These are phyloP conservation scores for Handroanthus guayacan DNA, from an alignment of 257 asterid genomes.

Conservation along the genomic window DNA sequence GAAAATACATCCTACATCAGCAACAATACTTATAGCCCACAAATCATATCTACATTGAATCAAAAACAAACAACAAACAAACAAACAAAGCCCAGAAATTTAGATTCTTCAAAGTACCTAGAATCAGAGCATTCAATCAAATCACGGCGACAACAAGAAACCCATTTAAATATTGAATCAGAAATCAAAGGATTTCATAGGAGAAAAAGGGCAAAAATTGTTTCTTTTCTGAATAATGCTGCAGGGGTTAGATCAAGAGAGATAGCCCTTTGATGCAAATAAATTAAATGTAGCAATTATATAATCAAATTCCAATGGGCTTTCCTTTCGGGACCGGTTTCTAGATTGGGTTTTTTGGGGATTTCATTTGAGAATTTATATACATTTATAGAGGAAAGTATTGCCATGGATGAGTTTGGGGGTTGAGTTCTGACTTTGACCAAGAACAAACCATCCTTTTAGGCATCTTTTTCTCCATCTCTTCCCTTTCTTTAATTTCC, in stretches of 20 bases:
- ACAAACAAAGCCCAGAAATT: neutral
- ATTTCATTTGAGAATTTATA: conserved; percentile 32
- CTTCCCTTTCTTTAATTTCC: conserved; percentile 29
- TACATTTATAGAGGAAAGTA: conserved; percentile 30
- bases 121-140: conserved; percentile 34
- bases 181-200: conserved; percentile 15
- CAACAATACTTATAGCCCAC: neutral
- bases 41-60: conserved; percentile 16
- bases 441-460: conserved; percentile 50
- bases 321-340: conserved; percentile 39
- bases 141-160: conserved; percentile 35
- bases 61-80: neutral
- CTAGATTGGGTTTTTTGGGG: conserved; percentile 44
- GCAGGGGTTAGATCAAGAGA: conserved; percentile 47
- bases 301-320: conserved; percentile 39
- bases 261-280: conserved; percentile 34
- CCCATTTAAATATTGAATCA: conserved; percentile 39
- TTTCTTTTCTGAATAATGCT: conserved; percentile 35
- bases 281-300: conserved; percentile 15
- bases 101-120: conserved; percentile 36
- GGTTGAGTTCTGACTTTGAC: conserved; percentile 49
- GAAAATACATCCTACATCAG: conserved; percentile 20
- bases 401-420: conserved; percentile 34
- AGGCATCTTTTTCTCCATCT: conserved; percentile 55
- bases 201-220: conserved; percentile 10